Evolutionary conservation across 805 yeast species (phyloP), one percentile per base, ranked within the genome.

Genomic region (Spencermartinsiella europaea): DNA sequence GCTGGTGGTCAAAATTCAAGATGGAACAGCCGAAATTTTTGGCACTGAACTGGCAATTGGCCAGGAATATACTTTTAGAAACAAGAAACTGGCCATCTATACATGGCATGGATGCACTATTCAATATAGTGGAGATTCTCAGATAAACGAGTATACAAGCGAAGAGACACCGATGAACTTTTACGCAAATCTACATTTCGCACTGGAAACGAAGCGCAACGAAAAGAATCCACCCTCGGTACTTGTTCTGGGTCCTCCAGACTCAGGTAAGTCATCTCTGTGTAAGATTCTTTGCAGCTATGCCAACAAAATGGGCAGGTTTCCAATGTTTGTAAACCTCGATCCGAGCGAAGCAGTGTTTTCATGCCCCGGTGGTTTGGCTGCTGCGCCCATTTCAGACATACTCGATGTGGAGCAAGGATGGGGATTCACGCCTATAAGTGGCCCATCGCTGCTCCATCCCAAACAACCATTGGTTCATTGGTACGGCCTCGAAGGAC

Each of bases 401-500:
- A 68, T 80, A 34, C 70, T 90, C 31, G 96, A 93, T 57, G 77
- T 85, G 16, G 66, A 70, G 14, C 75, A 77, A 17, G 75, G 76
- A 1, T 84, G 95, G 70, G 96, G 95, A 51, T 86, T 87, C 40
- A 79, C 86, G 1, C 80, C 90, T 1, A 69, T 74, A 50, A 80
- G 83, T 52, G 69, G 72, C 1, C 72, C 72, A 0, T 58, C 71
- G 1, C 52, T 57, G 4, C 53, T 63, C 1, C 90, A 85, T 62
- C 85, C 86, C n/a, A 86, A 87, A 62, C 95, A 87, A 63, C 97
- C 98, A 0, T 63, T 84, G n/a, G 91, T 85, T 5, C 82, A 84
- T 57, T 81, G 76, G 57, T 88, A 72, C 64, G 99, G 98, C 0
- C 73, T 81, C 44, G 85, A 81, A 41, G 65, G 70, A 33, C 71